A percentile compares a stretch with the other conserved stretches of the same genome.
Evolutionary conservation across 495 filamentous ascomycete species (phyloP).

Genomic region (Podospora conica): DNA sequence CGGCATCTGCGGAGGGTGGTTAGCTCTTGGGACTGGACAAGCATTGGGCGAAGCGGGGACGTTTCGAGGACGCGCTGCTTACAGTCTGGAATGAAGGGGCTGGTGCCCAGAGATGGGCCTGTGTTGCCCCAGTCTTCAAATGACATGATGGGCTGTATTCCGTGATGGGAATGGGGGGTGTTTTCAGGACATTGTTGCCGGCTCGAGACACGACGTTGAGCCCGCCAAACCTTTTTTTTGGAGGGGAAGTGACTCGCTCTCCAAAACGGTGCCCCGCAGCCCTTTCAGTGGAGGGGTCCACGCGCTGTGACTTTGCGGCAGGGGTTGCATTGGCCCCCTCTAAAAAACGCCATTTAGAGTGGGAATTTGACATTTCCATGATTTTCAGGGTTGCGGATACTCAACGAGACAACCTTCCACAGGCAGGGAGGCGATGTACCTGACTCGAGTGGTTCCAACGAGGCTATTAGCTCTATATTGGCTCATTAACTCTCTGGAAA

Average conservation of each 20-base stretch:
- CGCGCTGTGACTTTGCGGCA: not conserved
- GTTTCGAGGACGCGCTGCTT: not conserved
- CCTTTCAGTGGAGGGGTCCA: not conserved
- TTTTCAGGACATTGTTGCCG: not conserved
- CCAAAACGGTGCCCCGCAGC: constrained; percentile 3
- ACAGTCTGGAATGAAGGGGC: not conserved
- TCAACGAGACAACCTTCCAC: no score
- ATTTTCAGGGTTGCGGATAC: not conserved
- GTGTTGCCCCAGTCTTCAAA: constrained; percentile 2
- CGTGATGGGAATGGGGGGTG: not conserved
- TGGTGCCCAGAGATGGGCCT: not conserved
- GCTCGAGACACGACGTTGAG: not conserved
- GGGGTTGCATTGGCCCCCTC: not conserved
- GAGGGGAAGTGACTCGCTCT: not conserved
- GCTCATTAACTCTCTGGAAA: not conserved
- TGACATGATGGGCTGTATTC: constrained; percentile 6
- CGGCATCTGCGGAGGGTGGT: constrained; percentile 31
- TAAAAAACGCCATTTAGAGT: not conserved
- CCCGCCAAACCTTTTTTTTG: constrained; percentile 2
- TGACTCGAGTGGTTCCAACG: no score
- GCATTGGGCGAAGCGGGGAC: not conserved
- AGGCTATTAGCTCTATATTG: not conserved
- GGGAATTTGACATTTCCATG: not conserved
- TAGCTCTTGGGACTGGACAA: not conserved
- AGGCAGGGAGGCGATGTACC: no score